Base-by-base conservation (phyloP, 2,329 filamentous ascomycete genomes). In the Ramularia collo-cygni region DNA sequence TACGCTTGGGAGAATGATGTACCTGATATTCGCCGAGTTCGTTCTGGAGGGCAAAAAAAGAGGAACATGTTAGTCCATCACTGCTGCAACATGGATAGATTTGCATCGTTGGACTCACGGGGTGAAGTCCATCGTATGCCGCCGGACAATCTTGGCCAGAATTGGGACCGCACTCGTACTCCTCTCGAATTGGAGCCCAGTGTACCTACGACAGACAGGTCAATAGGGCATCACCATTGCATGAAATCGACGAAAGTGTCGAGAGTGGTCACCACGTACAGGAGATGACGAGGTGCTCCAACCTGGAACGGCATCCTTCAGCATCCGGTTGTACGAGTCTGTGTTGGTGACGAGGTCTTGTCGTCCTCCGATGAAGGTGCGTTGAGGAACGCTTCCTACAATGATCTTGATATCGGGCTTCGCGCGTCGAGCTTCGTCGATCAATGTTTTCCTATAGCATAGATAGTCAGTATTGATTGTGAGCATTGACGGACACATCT, bases 41-140 rank as follows among this genome's bases (percentile, higher is more conserved):
- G 31, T 61, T 64, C n/a, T n/a, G n/a, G n/a, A n/a, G n/a, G n/a
- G n/a, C n/a, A n/a, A n/a, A n/a, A n/a, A n/a, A n/a, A n/a, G n/a
- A n/a, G n/a, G n/a, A n/a, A n/a, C n/a, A n/a, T n/a, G n/a, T n/a
- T n/a, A n/a, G n/a, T n/a, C n/a, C n/a, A n/a, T n/a, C n/a, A n/a
- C n/a, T n/a, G n/a, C n/a, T n/a, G n/a, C n/a, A n/a, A n/a, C n/a
- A n/a, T n/a, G n/a, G n/a, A n/a, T n/a, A n/a, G n/a, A n/a, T n/a
- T n/a, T n/a, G n/a, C n/a, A n/a, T n/a, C n/a, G n/a, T n/a, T n/a
- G n/a, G n/a, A n/a, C n/a, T n/a, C n/a, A n/a, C n/a, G 1, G 65
- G 65, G 37, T 69, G 65, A 9, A 69, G 48, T 9, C 66, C 65
- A 47, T 68, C 65, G 39, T 64, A 62, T 6, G 58, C 56, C 1